phyloP scores from a whole-genome alignment of 371 early-diverging fungal genomes.

The Entomophthora muscae region DNA sequence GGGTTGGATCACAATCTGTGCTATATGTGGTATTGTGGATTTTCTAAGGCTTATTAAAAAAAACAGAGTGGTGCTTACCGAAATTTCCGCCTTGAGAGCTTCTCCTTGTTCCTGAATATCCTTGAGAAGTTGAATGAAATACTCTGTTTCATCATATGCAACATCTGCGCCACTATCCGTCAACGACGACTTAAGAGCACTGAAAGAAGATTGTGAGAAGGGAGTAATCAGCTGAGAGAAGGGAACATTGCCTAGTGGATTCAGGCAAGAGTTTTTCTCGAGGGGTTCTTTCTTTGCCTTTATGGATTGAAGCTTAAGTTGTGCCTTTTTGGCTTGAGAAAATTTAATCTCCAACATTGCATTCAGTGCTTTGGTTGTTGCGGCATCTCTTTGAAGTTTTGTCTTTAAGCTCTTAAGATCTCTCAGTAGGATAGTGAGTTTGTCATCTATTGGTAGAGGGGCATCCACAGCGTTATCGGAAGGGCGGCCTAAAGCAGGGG shows the following conservation, averaged over 20 bases:
- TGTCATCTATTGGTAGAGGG: background rate
- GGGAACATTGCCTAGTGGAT: background rate
- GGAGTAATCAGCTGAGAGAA: background rate
- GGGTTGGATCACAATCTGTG: background rate
- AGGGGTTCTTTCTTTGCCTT: background rate
- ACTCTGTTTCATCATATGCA: background rate
- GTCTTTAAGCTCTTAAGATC: background rate
- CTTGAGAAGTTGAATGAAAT: background rate
- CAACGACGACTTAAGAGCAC: too few relatives aligned
- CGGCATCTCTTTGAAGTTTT: background rate
- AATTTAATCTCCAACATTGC: background rate
- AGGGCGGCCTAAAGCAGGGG: background rate
- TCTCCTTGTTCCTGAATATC: background rate
- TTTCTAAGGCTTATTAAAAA: background rate
- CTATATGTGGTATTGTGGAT: background rate
- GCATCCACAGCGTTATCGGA: background rate
- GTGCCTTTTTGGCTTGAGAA: background rate
- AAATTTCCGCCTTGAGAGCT: background rate
- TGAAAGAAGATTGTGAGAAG: background rate
- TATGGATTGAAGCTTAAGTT: background rate
- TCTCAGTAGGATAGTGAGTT: background rate
- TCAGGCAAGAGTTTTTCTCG: background rate
- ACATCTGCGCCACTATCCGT: background rate
- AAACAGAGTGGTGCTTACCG: background rate
- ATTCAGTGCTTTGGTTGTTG: background rate